Evolutionary conservation across 345 rosid species (phyloP).

Genomic region (Hibiscus mutabilis): DNA sequence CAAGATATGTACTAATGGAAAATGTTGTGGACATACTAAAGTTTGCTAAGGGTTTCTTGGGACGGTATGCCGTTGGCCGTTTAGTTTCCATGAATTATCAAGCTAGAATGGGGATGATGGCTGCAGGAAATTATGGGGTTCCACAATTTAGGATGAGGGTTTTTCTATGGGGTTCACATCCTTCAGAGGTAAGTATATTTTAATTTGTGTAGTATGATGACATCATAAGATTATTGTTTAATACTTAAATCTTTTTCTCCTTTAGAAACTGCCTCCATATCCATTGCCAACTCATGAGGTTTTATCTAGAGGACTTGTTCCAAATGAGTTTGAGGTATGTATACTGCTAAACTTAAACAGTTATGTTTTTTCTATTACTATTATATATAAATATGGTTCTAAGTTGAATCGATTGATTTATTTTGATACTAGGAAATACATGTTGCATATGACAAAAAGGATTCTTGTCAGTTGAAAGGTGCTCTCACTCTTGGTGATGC

Average conservation of each 20-base stretch:
- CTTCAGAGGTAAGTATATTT: slow-evolving; percentile 33
- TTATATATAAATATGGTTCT: neutral
- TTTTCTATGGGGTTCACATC: slow-evolving; percentile 67
- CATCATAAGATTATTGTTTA: neutral
- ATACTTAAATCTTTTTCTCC: neutral
- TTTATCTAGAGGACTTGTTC: slow-evolving; percentile 40
- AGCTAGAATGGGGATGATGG: slow-evolving; percentile 65
- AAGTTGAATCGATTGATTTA: neutral
- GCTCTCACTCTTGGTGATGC: slow-evolving; percentile 41
- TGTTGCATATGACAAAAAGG: neutral
- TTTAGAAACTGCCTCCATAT: slow-evolving; percentile 59
- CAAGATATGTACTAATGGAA: slow-evolving; percentile 62
- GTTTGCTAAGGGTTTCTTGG: slow-evolving; percentile 47
- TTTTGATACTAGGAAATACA: neutral
- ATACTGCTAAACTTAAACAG: neutral
- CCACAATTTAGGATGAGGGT: slow-evolving; percentile 69
- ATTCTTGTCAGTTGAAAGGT: slow-evolving; percentile 15
- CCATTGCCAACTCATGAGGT: slow-evolving; percentile 82
- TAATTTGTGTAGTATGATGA: neutral
- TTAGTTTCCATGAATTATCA: slow-evolving; percentile 66
- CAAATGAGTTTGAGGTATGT: slow-evolving; percentile 55
- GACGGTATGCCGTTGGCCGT: slow-evolving; percentile 59
- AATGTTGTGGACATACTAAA: slow-evolving; percentile 67
- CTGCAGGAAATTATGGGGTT: slow-evolving; percentile 78
- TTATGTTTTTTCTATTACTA: neutral